Percentiles rank a stretch among this genome's conserved stretches.
Conservation (phyloP, 106 monocot species). For the Amphibolis antarctica region DNA sequence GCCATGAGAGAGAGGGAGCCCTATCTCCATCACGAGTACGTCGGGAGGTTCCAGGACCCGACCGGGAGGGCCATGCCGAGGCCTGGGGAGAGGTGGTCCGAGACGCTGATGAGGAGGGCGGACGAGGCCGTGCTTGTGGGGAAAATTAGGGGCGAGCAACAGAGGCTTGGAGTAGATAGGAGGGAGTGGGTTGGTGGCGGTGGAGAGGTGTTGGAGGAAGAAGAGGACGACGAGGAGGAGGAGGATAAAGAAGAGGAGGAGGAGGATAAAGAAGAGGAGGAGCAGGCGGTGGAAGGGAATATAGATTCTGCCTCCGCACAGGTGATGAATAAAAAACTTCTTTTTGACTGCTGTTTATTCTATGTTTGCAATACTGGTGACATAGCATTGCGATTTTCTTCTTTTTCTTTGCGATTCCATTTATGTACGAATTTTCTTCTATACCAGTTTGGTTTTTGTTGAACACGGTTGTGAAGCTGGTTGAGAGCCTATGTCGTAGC, state of each 20-base stretch:
- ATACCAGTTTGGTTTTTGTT: no score
- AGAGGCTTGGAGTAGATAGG: constrained; percentile 50
- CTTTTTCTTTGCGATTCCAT: no score
- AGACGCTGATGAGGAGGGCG: constrained; percentile 73
- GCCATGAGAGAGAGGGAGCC: constrained; percentile 93
- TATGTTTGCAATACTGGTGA: background rate
- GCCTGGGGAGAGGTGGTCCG: constrained; percentile 88
- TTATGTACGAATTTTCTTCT: no score
- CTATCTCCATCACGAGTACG: constrained; percentile 70
- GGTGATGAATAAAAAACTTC: constrained; percentile 2
- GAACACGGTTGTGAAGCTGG: no score
- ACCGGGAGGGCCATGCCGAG: constrained; percentile 48
- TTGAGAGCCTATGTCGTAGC: no score
- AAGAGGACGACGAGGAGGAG: constrained; percentile 43
- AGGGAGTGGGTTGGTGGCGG: constrained; percentile 67
- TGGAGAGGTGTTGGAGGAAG: constrained; percentile 18
- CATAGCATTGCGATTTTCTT: no score
- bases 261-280: constrained; percentile 28
- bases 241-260: constrained; percentile 51
- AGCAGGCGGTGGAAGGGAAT: constrained; percentile 15
- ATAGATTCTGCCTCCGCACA: background rate
- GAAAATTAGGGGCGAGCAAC: constrained; percentile 76
- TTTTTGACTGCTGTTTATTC: background rate
- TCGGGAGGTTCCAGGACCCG: constrained; percentile 83
- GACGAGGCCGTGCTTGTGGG: constrained; percentile 59